Evolutionary conservation across 179 eudicot species (phyloP).

Genomic region (Beta lomatogona): DNA sequence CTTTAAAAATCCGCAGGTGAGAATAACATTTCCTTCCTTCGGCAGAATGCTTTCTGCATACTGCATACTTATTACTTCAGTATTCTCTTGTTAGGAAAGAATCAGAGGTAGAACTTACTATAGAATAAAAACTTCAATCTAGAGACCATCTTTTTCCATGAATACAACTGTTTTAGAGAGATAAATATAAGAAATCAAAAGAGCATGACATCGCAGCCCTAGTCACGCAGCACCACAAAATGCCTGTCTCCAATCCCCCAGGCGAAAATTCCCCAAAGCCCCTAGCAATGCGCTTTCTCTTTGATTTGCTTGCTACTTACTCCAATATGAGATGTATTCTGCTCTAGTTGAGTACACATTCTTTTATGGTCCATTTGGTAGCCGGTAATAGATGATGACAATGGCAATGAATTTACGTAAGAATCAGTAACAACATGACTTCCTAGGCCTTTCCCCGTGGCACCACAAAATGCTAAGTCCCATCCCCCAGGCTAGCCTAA

Average conservation of each 20-base stretch:
- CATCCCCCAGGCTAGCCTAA: too few species aligned
- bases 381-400: too few species aligned
- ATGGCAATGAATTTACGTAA: too few species aligned
- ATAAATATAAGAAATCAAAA: too few species aligned
- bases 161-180: too few species aligned
- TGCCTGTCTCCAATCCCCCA: background rate
- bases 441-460: too few species aligned
- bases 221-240: background rate
- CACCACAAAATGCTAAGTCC: too few species aligned
- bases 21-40: background rate
- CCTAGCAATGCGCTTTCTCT: background rate
- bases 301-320: background rate
- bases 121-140: background rate
- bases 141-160: background rate
- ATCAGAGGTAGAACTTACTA: background rate
- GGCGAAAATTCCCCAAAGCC: background rate
- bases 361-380: background rate
- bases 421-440: too few species aligned
- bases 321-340: background rate
- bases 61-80: too few species aligned
- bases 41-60: too few species aligned
- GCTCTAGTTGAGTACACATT: background rate
- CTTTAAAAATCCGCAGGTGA: constrained; percentile 40
- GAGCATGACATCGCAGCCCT: background rate
- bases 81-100: background rate